Base-by-base conservation (phyloP, 495 filamentous ascomycete genomes). In the Letharia columbiana region DNA sequence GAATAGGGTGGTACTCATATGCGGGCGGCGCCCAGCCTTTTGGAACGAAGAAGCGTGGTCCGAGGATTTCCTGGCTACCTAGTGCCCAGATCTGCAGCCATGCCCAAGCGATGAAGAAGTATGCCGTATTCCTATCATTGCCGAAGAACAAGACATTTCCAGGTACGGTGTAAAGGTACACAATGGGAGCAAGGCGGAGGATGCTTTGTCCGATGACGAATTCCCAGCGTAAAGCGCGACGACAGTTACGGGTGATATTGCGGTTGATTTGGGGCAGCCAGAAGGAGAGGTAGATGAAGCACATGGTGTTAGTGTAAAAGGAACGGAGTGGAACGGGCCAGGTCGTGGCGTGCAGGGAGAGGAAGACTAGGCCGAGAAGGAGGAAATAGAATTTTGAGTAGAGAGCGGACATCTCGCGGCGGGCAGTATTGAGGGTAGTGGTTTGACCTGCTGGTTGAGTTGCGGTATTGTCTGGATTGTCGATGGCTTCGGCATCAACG, bases 1-100 rank as follows among this genome's bases (percentile, higher is more conserved):
- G 77, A 5, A 95, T 81, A 0, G 91, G 92, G 73, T 98, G 94
- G 67, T 98, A 98, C 71, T 98, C 94, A 79, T 94, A 98, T 7
- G 91, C 94, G 4, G 89, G 89, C 58, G 89, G 84, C 17, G 77
- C 81, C 89, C 90, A 95, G 60, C 82, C 80, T 33, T 81, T 80
- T 4, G 83, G 81, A n/a, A 91, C 76, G 68, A 88, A 85, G 74
- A 92, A 91, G 54, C 94, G 77, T 0, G 92, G 91, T 0, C 93
- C 94, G n/a, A 96, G 77, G 28, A 96, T 79, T 66, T 91, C 88
- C 76, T 98, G 93, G 66, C 83, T 86, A 3, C 79, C 82, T 18
- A 98, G 77, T 17, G 89, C 73, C 77, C 89, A 87, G 44, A 92
- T 83, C 74, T 98, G 94, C n/a, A 90, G 63, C 91, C 92, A 96